Evolutionary conservation across 73 alveolate species (phyloP), one percentile per base, ranked within the genome.

Genomic region (Tetrahymena thermophila): DNA sequence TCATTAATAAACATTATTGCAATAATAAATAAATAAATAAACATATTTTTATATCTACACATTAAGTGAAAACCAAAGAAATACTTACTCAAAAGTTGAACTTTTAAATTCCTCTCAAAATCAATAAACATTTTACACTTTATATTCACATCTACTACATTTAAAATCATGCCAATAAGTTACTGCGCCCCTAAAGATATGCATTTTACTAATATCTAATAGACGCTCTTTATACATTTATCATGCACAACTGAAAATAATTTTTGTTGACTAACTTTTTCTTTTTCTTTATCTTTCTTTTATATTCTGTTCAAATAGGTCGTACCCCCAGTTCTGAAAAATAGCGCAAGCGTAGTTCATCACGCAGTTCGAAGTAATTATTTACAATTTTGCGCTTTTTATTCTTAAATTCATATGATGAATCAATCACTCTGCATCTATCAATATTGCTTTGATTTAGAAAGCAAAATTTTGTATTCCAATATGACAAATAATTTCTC

Each of bases 271-370:
- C 89, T n/a, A 71, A 58, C 35, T 25, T 71, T 71, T 71, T 71
- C 89, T 71, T 17, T n/a, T 71, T 71, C 89, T 71, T 71, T 71
- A 71, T 71, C 89, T 71, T 71, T 71, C 89, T 71, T 71, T 71
- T 71, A 28, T 71, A 71, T 71, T 71, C 89, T 25, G 89, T 31
- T n/a, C 89, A 71, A 71, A 71, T 71, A 71, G 89, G 89, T 34
- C 89, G 89, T 31, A 28, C 89, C 89, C 89, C 89, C 37, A 71
- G 89, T 71, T 71, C 89, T 28, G 89, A 71, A 28, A 71, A 71
- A 71, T 71, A 71, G 89, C 89, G 89, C 89, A 71, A 71, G 89
- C 89, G 89, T 71, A 71, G 89, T 71, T 71, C 89, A 71, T 71
- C 89, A 71, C 89, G 89, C 89, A 71, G 89, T 71, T 71, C 89